Base-by-base conservation (phyloP, 805 yeast species). In the Candida incommunis region DNA sequence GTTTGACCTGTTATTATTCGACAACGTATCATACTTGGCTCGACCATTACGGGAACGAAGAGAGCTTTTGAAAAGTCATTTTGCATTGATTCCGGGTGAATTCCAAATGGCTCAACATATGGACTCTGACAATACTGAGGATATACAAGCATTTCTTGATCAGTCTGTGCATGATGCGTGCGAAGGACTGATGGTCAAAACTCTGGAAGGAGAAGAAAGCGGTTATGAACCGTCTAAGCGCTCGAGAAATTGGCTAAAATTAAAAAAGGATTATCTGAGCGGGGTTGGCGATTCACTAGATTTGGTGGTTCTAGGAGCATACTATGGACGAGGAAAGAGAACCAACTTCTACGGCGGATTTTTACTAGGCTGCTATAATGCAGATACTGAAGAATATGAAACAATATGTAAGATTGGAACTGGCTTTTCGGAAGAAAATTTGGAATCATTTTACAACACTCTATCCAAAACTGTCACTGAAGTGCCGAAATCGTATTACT, bases 391-490 rank as follows among this genome's bases (percentile, higher is more conserved):
- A 21, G 96, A 88, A 56, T 86, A 75, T 59, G 97, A 92, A 62
- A 83, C 96, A 0, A 81, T 94, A 37, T 92, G 98, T 66, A 92
- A 92, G 61, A 88, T 94, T 45, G 98, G 98, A 42, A 92, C 98
- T 0, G 98, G 98, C 0, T 92, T 92, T 58, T 76, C 87, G 35
- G 98, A 92, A 52, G 96, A 81, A 51, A 73, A 78, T 56, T 69
- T 92, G 46, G 76, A 75, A 27, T 64, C 63, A 23, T 60, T 92
- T 25, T 69, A 79, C 54, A 73, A 71, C 22, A 68, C 68, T 42
- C 69, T 92, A 47, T 75, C 79, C 37, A 80, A 84, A 2, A 76
- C 86, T 0, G 92, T 78, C 44, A 72, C 76, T 13, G 56, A 65
- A 0, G 65, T 60, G n/a, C 82, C 95, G 2, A 81, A 78, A 52